phyloP scores from a whole-genome alignment of 2,329 filamentous ascomycete genomes.

The Aspergillus aculeatinus region DNA sequence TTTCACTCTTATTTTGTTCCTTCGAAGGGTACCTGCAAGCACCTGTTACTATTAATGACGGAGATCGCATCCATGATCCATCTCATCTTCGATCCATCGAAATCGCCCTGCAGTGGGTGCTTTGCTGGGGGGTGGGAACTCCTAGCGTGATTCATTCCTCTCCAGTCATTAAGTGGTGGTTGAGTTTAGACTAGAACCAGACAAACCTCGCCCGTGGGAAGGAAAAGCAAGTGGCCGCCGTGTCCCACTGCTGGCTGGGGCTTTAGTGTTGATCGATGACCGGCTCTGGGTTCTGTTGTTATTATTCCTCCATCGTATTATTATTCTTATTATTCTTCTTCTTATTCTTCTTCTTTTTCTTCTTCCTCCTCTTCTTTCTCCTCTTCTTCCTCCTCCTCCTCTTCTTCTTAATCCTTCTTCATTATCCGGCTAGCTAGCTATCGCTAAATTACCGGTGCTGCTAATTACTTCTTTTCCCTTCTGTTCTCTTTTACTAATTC shows the following conservation, averaged over 20 bases:
- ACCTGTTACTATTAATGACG: background rate
- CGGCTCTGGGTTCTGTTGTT: conserved; percentile 16
- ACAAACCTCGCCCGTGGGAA: conserved; percentile 15
- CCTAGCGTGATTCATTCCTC: conserved; percentile 25
- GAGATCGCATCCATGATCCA: background rate
- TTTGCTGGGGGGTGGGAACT: conserved; percentile 20
- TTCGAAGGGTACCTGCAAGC: background rate
- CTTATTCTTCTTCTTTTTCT: conserved; percentile 12
- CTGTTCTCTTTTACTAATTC: conserved; percentile 1
- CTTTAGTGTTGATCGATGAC: conserved; percentile 21
- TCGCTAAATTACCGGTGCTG: background rate
- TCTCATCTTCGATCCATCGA: conserved; percentile 1
- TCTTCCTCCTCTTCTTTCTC: conserved; percentile 5
- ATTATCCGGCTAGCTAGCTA: conserved; percentile 16
- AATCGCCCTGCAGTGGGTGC: conserved; percentile 9
- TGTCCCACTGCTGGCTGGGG: conserved; percentile 21
- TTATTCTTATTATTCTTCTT: background rate
- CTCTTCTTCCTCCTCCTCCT: too few species aligned
- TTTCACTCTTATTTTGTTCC: background rate
- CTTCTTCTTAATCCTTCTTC: background rate
- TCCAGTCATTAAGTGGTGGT: conserved; percentile 7
- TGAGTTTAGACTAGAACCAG: conserved; percentile 19
- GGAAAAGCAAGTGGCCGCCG: conserved; percentile 13
- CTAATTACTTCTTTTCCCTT: conserved; percentile 12
- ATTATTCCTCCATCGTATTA: conserved; percentile 2